Evolutionary conservation across 768 basidiomycete species (phyloP).

Genomic region (Stropharia rugosoannulata): DNA sequence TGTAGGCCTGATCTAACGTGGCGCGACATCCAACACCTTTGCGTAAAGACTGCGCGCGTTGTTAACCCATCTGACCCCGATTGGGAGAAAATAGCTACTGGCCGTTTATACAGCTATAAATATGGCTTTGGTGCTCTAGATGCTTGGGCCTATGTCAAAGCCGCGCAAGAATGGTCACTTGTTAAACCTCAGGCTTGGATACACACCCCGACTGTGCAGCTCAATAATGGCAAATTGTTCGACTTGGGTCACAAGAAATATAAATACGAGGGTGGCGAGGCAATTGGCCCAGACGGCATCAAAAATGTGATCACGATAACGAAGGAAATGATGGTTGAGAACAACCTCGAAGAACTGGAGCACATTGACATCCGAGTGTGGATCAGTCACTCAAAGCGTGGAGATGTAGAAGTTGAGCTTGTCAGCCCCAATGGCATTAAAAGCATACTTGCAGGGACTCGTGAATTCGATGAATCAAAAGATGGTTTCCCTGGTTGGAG

Average conservation of each 20-base stretch:
- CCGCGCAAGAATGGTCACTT: constrained; percentile 75
- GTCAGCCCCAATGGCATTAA: constrained; percentile 80
- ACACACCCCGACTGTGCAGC: constrained; percentile 66
- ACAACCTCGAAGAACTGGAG: constrained; percentile 87
- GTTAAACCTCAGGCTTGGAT: constrained; percentile 96
- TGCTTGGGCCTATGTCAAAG: constrained; percentile 75
- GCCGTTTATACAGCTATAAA: constrained; percentile 75
- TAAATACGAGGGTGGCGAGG: constrained; percentile 59
- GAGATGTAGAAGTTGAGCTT: constrained; percentile 91
- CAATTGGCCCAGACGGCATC: constrained; percentile 65
- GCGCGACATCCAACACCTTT: constrained; percentile 93
- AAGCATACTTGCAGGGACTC: constrained; percentile 76
- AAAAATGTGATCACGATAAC: constrained; percentile 61
- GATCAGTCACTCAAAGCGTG: constrained; percentile 82
- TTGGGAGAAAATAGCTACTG: constrained; percentile 81
- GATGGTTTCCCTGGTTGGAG: constrained; percentile 89
- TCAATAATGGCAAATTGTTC: constrained; percentile 59
- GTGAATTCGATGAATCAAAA: constrained; percentile 60
- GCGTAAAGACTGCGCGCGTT: constrained; percentile 67
- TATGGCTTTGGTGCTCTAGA: constrained; percentile 92
- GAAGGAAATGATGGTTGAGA: constrained; percentile 56
- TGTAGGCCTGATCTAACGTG: constrained; percentile 92
- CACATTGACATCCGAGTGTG: constrained; percentile 91
- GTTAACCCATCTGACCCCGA: constrained; percentile 91
- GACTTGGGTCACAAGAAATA: constrained; percentile 33